Conservation (phyloP, 371 early-diverging fungal genomes). For the Circinella umbellata region DNA sequence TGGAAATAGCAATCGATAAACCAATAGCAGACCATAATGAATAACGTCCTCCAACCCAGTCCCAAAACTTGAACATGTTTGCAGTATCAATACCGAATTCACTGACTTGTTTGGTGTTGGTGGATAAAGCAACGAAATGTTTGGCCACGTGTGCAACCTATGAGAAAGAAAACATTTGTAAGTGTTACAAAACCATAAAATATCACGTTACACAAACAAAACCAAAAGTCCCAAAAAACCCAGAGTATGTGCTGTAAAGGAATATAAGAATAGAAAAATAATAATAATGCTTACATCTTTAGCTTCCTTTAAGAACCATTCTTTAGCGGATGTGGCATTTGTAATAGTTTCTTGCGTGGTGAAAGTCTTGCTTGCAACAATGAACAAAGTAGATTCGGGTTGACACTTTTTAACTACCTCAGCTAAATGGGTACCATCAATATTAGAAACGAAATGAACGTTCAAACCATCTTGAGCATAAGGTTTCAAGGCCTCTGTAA, state of each 20-base stretch:
- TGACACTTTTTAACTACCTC: slow-evolving; percentile 87
- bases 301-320: slow-evolving; percentile 89
- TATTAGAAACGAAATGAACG: slow-evolving; percentile 97
- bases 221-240: no score
- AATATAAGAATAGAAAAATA: neutral
- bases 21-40: slow-evolving; percentile 99
- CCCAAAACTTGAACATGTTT: slow-evolving; percentile 99
- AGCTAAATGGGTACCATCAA: slow-evolving; percentile 97
- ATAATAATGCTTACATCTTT: slow-evolving; percentile 70
- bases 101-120: slow-evolving; percentile 91
- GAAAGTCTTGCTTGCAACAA: slow-evolving; percentile 98
- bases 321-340: slow-evolving; percentile 94
- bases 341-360: slow-evolving; percentile 99
- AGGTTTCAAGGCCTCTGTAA: slow-evolving; percentile 95
- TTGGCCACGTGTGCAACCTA: slow-evolving; percentile 88
- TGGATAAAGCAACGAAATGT: slow-evolving; percentile 99
- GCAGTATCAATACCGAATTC: slow-evolving; percentile 91
- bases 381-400: slow-evolving; percentile 95
- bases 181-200: slow-evolving; percentile 4
- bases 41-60: slow-evolving; percentile 99
- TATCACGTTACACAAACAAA: neutral
- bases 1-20: slow-evolving; percentile 92
- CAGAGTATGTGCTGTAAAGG: no score
- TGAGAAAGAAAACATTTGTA: slow-evolving; percentile 13
- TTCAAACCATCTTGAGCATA: slow-evolving; percentile 80